Percentiles rank a stretch among this genome's conserved stretches.
These are phyloP conservation scores for Cladosporium colombiae DNA, from an alignment of 2,329 filamentous ascomycete genomes.

Conservation along the genomic window DNA sequence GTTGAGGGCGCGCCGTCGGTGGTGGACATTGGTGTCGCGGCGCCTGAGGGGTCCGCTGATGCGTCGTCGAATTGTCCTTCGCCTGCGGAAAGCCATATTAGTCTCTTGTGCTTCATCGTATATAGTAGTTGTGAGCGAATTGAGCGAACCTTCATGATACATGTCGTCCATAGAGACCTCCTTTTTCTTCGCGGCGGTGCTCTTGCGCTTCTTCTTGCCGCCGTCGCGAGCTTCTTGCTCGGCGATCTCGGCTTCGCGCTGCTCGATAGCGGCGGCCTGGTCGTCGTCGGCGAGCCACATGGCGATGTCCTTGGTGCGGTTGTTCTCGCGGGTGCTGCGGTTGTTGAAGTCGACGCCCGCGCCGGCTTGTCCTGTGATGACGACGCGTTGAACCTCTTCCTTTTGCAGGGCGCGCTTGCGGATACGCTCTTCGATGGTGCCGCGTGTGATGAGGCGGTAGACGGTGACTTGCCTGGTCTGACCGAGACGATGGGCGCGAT, in stretches of 20 bases:
- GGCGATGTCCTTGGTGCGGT: constrained; percentile 95
- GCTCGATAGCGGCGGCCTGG: constrained; percentile 89
- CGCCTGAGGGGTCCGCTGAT: constrained; percentile 78
- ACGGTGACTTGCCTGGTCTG: constrained; percentile 96
- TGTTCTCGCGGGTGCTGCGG: constrained; percentile 78
- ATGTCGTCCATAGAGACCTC: constrained; percentile 83
- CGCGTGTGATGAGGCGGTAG: constrained; percentile 93
- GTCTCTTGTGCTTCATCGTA: not conserved
- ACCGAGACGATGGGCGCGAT: constrained; percentile 94
- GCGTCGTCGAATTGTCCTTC: constrained; percentile 98
- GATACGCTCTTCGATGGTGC: constrained; percentile 97
- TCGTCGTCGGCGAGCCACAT: constrained; percentile 99
- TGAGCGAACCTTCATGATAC: constrained; percentile 98
- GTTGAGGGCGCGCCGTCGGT: constrained; percentile 40
- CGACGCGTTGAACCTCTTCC: constrained; percentile 96
- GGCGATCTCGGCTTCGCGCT: constrained; percentile 82
- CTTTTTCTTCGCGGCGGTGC: constrained; percentile 56
- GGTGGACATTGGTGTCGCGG: constrained; percentile 71
- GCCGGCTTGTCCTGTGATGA: constrained; percentile 79
- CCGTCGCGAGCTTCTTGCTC: constrained; percentile 58
- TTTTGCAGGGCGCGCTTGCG: constrained; percentile 96
- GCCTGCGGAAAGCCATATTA: constrained; percentile 54
- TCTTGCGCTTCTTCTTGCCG: constrained; percentile 51
- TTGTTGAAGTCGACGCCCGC: constrained; percentile 86
- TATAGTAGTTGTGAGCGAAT: constrained; percentile 4